Percentiles rank a stretch among this genome's conserved stretches.
These are phyloP conservation scores for Inonotus hispidus DNA, from an alignment of 1,284 basidiomycete genomes.

Conservation along the genomic window DNA sequence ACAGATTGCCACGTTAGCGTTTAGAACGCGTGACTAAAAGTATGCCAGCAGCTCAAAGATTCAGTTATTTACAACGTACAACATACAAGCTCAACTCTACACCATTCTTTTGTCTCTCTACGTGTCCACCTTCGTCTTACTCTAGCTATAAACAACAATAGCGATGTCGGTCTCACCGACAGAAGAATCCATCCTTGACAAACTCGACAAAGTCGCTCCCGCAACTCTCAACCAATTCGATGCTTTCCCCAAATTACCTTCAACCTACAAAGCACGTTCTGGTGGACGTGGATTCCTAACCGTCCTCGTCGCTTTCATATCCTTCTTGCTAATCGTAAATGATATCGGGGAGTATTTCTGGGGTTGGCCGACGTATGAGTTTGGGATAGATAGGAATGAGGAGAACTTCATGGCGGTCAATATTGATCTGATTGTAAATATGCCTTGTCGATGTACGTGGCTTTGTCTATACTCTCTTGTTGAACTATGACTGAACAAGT, in stretches of 20 bases:
- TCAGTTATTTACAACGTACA: too few species aligned
- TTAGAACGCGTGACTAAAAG: background rate
- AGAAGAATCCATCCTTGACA: conserved; percentile 42
- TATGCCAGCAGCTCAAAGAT: too few species aligned
- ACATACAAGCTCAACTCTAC: background rate
- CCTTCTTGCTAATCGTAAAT: conserved; percentile 75
- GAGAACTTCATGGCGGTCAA: conserved; percentile 74
- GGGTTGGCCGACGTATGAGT: conserved; percentile 86
- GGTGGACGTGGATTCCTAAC: conserved; percentile 87
- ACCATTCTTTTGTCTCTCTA: conserved; percentile 3
- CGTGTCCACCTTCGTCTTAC: background rate
- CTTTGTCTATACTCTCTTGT: conserved; percentile 7
- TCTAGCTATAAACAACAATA: conserved; percentile 10
- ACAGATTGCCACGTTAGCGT: background rate
- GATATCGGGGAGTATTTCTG: conserved; percentile 89
- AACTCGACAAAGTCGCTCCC: conserved; percentile 54
- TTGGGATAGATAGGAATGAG: conserved; percentile 69
- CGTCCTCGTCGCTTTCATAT: conserved; percentile 66
- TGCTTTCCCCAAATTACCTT: conserved; percentile 86
- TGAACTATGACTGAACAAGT: conserved; percentile 11
- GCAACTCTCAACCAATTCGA: conserved; percentile 56
- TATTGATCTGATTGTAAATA: conserved; percentile 86
- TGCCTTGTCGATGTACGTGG: conserved; percentile 84
- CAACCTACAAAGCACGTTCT: conserved; percentile 83
- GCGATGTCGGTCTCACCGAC: conserved; percentile 26